Evolutionary conservation across 306 rosid genomes (phyloP), one percentile per base, ranked within the genome.

Genomic region (Dalbergia cochinchinensis): DNA sequence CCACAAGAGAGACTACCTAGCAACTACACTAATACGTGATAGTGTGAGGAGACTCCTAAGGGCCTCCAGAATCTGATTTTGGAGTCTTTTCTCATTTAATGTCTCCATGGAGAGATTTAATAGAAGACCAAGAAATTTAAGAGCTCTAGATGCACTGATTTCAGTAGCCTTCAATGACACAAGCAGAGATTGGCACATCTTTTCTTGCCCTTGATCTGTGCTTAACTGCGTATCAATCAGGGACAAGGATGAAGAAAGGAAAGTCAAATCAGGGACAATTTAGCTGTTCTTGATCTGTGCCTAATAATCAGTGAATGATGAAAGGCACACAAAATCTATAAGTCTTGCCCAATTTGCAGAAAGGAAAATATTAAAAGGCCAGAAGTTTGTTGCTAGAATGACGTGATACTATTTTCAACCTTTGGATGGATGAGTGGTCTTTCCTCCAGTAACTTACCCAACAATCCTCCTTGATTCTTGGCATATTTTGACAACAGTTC

Each of bases 81-180:
- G 10, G 19, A 7, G 26, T 15, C 26, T 35, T 64, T 37, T 64
- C 16, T 64, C 22, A 64, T 60, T 60, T 14, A 12, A 60, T 15
- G 3, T 22, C 47, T 45, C 11, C 54, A 7, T 11, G 12, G 18
- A 47, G 18, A 65, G 18, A 62, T 63, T 6, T 47, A 65, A 33
- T 6, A 78, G 18, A 33, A 11, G 50, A 78, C 8, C 16, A 2
- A 69, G 61, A 68, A 78, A 57, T 33, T 61, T 61, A 61, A 78
- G 37, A 42, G 53, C 37, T 78, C 51, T 69, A 69, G 41, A 58
- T 34, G 69, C 14, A 10, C 71, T 57, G 48, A 48, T 63, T 48
- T 47, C 42, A 76, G 73, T 72, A 76, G 44, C 15, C 72, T 64
- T 47, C 63, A 63, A 64, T 48, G 22, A 50, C 53, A 63, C 35